Evolutionary conservation across 192 early-diverging fungal genomes (phyloP), one percentile per base, ranked within the genome.

Genomic region (Coemansia sp.): DNA sequence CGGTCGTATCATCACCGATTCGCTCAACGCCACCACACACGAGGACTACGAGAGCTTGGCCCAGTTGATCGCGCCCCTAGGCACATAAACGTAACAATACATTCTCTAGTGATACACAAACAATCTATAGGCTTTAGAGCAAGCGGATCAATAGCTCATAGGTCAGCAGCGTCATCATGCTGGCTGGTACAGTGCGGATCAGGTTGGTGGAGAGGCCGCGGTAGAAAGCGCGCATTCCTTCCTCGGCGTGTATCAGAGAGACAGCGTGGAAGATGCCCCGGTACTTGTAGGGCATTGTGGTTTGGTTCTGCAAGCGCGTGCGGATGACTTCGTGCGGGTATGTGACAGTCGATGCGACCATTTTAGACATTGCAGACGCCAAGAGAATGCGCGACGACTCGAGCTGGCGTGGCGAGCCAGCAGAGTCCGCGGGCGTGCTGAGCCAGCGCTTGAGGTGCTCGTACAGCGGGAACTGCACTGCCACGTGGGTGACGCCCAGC

Each of bases 251-350:
- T 43, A 98, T 94, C 24, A 92, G 78, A 57, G 78, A 76, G 34
- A 89, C 85, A 15, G 94, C 89, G 64, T 98, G 94, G 5, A 91
- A 53, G 41, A 98, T 88, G n/a, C 95, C 95, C 2, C 80, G 79
- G 80, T 98, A 98, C 70, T 92, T 91, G 81, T 74, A 87, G 60
- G 91, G 90, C 50, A 84, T 73, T n/a, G 70, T 76, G 13, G 86
- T 71, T 76, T 97, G 95, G 58, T 94, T 96, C 74, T 98, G 96
- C 68, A 98, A 85, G 57, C 97, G 87, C 10, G 97, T 98, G 62
- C 97, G 87, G 60, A 98, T 90, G 44, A 94, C 90, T 83, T 99
- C 97, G 74, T 99, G 97, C 24, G 97, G 97, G 69, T 99, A 99
- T 16, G 97, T 97, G 7, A 89, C 90, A 31, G 89, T 85, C 65